Evolutionary conservation across 106 monocot genomes (phyloP).

Genomic region (Platanthera guangdongensis): DNA sequence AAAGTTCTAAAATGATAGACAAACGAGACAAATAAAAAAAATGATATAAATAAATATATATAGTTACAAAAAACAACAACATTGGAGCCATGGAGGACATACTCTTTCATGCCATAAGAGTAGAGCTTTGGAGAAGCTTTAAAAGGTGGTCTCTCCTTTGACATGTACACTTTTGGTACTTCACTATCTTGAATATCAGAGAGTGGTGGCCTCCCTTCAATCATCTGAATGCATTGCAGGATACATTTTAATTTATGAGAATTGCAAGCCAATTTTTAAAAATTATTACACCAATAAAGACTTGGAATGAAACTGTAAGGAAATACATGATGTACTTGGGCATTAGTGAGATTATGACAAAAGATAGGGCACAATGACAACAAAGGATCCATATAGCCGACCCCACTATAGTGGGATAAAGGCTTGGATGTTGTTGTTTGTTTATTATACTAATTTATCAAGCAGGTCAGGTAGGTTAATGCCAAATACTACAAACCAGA

Average conservation of each 20-base stretch:
- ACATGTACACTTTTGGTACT: background rate
- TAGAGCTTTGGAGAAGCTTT: constrained; percentile 6
- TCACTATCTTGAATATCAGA: background rate
- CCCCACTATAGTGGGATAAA: too few relatives aligned
- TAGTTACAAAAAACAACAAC: too few relatives aligned
- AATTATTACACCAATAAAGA: background rate
- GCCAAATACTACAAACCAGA: too few relatives aligned
- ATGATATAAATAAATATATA: too few relatives aligned
- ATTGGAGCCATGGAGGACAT: background rate
- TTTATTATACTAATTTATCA: background rate
- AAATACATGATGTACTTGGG: too few relatives aligned
- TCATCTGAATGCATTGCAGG: background rate
- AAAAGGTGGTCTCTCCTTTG: constrained; percentile 1
- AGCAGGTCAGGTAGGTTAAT: background rate
- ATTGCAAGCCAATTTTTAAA: background rate
- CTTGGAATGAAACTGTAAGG: too few relatives aligned
- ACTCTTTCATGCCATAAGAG: constrained; percentile 1
- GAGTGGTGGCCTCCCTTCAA: constrained; percentile 3
- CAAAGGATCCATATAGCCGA: too few relatives aligned
- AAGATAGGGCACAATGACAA: too few relatives aligned
- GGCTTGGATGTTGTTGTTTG: too few relatives aligned
- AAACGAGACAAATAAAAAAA: too few relatives aligned
- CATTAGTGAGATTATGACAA: too few relatives aligned
- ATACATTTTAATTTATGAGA: background rate
- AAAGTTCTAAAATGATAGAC: too few relatives aligned